phyloP scores from a whole-genome alignment of 768 basidiomycete genomes.

The Lactarius trivialis region DNA sequence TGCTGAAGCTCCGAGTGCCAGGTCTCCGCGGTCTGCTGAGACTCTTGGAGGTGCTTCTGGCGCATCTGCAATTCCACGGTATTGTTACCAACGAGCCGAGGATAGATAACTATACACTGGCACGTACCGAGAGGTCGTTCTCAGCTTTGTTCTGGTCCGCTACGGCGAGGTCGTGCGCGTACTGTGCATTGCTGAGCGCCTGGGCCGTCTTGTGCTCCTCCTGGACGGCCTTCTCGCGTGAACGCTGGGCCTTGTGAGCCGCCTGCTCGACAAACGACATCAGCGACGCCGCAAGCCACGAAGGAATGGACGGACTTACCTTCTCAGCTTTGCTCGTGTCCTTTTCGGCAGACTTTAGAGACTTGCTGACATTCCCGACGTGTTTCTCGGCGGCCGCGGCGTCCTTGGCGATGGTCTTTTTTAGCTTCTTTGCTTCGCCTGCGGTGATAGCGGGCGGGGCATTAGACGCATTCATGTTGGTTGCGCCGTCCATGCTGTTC shows the following conservation, averaged over 20 bases:
- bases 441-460: neutral
- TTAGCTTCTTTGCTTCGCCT: slow-evolving; percentile 29
- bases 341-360: slow-evolving; percentile 47
- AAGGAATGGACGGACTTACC: slow-evolving; percentile 22
- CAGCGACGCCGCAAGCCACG: neutral
- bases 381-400: slow-evolving; percentile 38
- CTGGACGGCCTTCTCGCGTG: slow-evolving; percentile 42
- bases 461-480: slow-evolving; percentile 11
- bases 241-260: slow-evolving; percentile 42
- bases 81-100: neutral
- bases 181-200: slow-evolving; percentile 46
- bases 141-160: slow-evolving; percentile 38
- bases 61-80: slow-evolving; percentile 23
- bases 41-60: slow-evolving; percentile 26
- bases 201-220: slow-evolving; percentile 46
- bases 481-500: neutral
- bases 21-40: slow-evolving; percentile 26
- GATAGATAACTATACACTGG: neutral
- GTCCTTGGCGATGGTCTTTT: slow-evolving; percentile 43
- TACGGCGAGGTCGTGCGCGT: slow-evolving; percentile 45
- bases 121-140: slow-evolving; percentile 40
- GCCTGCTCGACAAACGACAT: slow-evolving; percentile 28
- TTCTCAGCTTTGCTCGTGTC: slow-evolving; percentile 51
- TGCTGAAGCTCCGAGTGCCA: slow-evolving; percentile 26
- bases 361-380: slow-evolving; percentile 30